Evolutionary conservation across 176 grass and related monocot genomes (phyloP), one percentile per base, ranked within the genome.

Genomic region (Melocanna baccifera): DNA sequence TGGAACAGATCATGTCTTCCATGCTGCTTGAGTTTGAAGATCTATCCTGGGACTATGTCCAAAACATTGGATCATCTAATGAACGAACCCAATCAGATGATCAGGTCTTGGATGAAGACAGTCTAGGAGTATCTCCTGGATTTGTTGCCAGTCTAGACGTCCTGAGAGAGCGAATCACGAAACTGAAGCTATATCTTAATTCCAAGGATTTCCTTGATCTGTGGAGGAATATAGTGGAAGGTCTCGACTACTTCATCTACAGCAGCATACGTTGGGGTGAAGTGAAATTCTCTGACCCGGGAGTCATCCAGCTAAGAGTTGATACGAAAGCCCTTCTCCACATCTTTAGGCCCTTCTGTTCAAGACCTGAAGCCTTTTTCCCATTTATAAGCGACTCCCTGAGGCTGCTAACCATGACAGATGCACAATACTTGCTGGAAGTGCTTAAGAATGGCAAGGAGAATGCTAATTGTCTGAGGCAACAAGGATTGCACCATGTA

Each of bases 21-120:
- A 84, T 95, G 87, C 84, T 98, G 65, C 81, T 94, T 56, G 91
- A 98, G 78, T 98, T 98, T 87, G 96, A 98, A 89, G 89, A 92
- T 88, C 67, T 92, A 41, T 98, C 90, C 7, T 94, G 82, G 77
- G 86, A 95, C 57, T 95, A 94, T 47, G 89, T 98, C 67, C 87
- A 93, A 52, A 89, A 89, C 85, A 94, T 94, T 63, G 88, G 85
- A 56, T 87, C 85, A 50, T 86, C 77, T 62, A 83, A 86, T 57
- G 88, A 62, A 29, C 75, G 51, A n/a, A 77, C 50, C 42, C 29
- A 64, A 8, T 7, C 57, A 69, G 37, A 73, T 61, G 61, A 89
- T 51, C 62, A 78, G 15, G 78, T 75, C 23, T 48, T 81, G 7
- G 96, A 98, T 39, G 91, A 93, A 89, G 87, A 95, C 76, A 87